Conservation (phyloP, 164 flowering plant species). For the Akebia trifoliata region DNA sequence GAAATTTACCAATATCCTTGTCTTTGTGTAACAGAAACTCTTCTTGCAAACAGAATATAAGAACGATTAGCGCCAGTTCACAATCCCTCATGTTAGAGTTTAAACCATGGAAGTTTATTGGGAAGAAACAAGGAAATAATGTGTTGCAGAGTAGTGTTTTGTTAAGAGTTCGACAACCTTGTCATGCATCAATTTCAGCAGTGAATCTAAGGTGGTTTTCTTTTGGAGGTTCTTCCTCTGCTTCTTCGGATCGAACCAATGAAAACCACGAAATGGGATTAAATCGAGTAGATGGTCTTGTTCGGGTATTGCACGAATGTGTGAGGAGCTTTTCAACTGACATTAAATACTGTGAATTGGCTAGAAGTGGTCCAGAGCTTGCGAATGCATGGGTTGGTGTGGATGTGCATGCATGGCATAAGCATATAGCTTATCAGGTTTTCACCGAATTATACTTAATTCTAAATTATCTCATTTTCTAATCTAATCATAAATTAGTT, state of each 20-base stretch:
- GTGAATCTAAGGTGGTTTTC: conserved; percentile 13
- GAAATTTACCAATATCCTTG: neutral
- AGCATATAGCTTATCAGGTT: conserved; percentile 53
- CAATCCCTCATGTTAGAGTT: neutral
- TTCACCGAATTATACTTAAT: neutral
- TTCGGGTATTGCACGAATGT: conserved; percentile 49
- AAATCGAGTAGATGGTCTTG: conserved; percentile 40
- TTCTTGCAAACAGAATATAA: conserved; percentile 13
- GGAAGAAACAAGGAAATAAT: conserved; percentile 17
- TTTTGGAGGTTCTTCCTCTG: conserved; percentile 18
- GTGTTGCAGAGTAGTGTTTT: conserved; percentile 5
- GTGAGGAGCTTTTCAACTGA: conserved; percentile 49
- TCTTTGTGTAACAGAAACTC: conserved; percentile 23
- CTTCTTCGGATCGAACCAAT: conserved; percentile 19
- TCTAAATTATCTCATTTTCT: neutral
- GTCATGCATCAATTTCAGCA: conserved; percentile 10
- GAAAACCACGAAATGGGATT: conserved; percentile 16
- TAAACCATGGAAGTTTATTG: conserved; percentile 12
- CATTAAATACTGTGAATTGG: conserved; percentile 30
- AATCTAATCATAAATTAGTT: neutral
- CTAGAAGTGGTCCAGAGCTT: conserved; percentile 38
- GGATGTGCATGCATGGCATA: conserved; percentile 69
- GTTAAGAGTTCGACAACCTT: conserved; percentile 8
- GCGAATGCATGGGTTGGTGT: conserved; percentile 67
- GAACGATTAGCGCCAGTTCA: neutral